Conservation (phyloP, 2,329 filamentous ascomycete genomes). For the Pyrenophora teres region DNA sequence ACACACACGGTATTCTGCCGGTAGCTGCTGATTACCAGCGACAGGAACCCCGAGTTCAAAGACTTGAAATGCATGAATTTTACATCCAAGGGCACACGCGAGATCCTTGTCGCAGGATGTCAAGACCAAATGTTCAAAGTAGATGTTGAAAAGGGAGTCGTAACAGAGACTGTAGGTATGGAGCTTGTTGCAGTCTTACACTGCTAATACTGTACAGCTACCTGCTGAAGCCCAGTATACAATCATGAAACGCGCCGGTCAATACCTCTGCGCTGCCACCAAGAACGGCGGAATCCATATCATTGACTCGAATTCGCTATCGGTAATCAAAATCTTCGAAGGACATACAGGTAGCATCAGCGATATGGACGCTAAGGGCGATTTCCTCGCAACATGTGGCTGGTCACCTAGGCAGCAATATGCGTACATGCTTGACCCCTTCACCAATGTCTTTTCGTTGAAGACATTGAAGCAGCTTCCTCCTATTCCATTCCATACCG, state of each 20-base stretch:
- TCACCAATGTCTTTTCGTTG: slow-evolving; percentile 94
- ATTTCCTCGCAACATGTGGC: slow-evolving; percentile 93
- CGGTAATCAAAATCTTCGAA: slow-evolving; percentile 83
- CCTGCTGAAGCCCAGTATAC: slow-evolving; percentile 78
- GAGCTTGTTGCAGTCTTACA: not conserved
- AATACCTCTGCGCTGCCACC: slow-evolving; percentile 91
- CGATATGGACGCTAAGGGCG: slow-evolving; percentile 96
- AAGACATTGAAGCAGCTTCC: slow-evolving; percentile 87
- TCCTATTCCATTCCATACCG: slow-evolving; percentile 88
- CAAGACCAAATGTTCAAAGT: slow-evolving; percentile 84
- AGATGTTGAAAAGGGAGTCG: slow-evolving; percentile 62
- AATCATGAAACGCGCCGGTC: slow-evolving; percentile 83
- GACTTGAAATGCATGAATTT: slow-evolving; percentile 95
- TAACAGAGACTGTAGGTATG: slow-evolving; percentile 48
- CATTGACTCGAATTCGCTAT: slow-evolving; percentile 77
- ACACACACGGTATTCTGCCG: not conserved
- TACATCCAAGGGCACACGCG: slow-evolving; percentile 79
- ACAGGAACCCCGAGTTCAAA: slow-evolving; percentile 74
- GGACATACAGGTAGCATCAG: slow-evolving; percentile 88
- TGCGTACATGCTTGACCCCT: slow-evolving; percentile 82
- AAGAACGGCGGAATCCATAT: slow-evolving; percentile 82
- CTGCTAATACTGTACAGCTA: slow-evolving; percentile 55
- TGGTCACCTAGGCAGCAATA: slow-evolving; percentile 83
- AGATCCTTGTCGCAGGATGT: slow-evolving; percentile 84
- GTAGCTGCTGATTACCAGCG: slow-evolving; percentile 22